Evolutionary conservation across 805 yeast genomes (phyloP).

Genomic region (Ogataea ganodermae): DNA sequence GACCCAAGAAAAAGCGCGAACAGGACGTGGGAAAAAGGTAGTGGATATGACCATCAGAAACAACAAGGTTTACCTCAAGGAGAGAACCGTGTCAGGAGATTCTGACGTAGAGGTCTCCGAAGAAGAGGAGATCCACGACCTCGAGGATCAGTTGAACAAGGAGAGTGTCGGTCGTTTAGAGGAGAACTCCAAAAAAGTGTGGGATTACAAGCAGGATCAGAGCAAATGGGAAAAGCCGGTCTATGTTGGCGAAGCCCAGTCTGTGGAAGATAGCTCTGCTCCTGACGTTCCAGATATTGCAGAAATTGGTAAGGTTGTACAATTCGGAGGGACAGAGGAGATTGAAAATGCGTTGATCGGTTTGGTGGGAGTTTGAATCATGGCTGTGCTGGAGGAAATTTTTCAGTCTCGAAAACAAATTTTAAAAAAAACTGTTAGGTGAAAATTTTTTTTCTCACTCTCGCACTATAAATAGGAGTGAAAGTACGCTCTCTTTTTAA

Average conservation of each 20-base stretch:
- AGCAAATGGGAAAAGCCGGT: constrained; percentile 52
- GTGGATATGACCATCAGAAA: constrained; percentile 77
- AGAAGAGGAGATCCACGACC: constrained; percentile 34
- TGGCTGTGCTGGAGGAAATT: neutral
- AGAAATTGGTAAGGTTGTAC: constrained; percentile 27
- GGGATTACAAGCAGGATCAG: constrained; percentile 63
- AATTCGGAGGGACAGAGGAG: constrained; percentile 34
- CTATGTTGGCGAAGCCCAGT: constrained; percentile 24
- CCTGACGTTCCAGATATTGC: constrained; percentile 7
- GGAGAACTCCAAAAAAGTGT: constrained; percentile 40
- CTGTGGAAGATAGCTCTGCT: neutral
- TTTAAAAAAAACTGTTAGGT: neutral
- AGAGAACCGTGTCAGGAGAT: constrained; percentile 35
- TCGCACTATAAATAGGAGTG: constrained; percentile 10
- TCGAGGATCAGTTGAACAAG: constrained; percentile 12
- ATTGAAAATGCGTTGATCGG: constrained; percentile 33
- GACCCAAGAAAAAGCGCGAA: constrained; percentile 53
- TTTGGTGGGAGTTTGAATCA: constrained; percentile 28
- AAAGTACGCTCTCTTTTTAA: neutral
- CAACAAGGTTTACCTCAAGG: constrained; percentile 74
- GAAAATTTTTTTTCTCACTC: constrained; percentile 11
- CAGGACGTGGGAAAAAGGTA: constrained; percentile 74
- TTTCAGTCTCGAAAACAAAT: no score
- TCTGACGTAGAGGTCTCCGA: constrained; percentile 33
- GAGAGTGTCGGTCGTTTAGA: constrained; percentile 33